Conservation (phyloP, 176 grass and related monocot species). For the Avena atlantica region DNA sequence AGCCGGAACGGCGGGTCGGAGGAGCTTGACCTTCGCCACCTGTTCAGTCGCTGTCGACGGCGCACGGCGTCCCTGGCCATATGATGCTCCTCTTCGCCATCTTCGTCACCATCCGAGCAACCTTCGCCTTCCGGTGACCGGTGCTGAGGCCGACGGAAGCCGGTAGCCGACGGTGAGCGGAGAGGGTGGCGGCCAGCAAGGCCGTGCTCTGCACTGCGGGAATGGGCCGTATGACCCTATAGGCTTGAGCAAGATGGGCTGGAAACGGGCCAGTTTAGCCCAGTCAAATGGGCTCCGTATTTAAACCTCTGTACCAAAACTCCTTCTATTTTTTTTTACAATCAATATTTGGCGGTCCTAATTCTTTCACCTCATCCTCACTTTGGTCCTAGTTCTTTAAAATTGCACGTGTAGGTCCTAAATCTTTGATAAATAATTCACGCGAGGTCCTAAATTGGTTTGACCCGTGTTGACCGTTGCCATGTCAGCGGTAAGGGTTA, state of each 20-base stretch:
- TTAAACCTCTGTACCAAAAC: not conserved
- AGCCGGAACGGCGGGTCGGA: conserved; percentile 31
- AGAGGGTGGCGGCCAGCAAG: not conserved
- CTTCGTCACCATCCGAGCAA: not conserved
- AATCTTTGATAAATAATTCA: no score
- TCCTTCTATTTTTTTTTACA: no score
- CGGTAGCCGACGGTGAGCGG: not conserved
- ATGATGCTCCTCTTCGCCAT: not conserved
- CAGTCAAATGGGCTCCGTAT: not conserved
- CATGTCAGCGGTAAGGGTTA: no score
- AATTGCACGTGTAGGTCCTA: no score
- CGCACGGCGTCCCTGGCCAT: not conserved
- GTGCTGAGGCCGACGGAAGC: not conserved
- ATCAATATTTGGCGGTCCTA: no score
- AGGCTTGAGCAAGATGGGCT: not conserved
- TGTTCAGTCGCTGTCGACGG: conserved; percentile 24
- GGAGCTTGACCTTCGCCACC: conserved; percentile 44
- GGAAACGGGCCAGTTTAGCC: not conserved
- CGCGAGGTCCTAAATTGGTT: no score
- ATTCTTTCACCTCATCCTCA: no score
- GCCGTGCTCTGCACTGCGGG: not conserved
- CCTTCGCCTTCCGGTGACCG: not conserved
- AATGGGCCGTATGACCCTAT: not conserved
- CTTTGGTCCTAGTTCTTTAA: no score
- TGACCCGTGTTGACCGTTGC: no score